Conservation (phyloP, 208 protist genomes). For the Wallacemonas rigidus region DNA sequence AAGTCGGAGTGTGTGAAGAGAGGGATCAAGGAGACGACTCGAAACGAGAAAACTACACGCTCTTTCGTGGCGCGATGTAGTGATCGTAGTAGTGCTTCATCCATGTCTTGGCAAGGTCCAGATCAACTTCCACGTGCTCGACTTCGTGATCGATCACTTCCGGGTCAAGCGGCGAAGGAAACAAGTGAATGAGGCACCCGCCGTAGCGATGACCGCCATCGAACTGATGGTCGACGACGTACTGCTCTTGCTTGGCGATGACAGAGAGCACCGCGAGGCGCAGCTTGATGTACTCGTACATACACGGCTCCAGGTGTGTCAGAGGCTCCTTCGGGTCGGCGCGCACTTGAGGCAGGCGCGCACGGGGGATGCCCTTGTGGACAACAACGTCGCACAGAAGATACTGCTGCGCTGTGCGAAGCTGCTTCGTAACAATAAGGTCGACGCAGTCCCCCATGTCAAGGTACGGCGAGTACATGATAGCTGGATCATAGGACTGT, state of each 20-base stretch:
- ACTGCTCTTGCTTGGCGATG: constrained; percentile 82
- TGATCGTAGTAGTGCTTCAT: constrained; percentile 90
- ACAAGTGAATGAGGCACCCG: constrained; percentile 87
- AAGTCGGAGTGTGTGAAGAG: neutral
- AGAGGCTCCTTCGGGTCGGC: constrained; percentile 68
- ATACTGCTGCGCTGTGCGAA: constrained; percentile 81
- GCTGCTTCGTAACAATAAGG: constrained; percentile 81
- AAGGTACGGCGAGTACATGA: constrained; percentile 81
- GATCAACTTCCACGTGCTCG: constrained; percentile 79
- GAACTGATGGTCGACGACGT: constrained; percentile 87
- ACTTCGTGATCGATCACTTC: constrained; percentile 84
- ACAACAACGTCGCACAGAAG: constrained; percentile 81
- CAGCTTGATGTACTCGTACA: constrained; percentile 87
- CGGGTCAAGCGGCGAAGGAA: constrained; percentile 80
- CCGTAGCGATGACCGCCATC: constrained; percentile 81
- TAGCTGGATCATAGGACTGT: constrained; percentile 67
- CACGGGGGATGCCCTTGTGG: constrained; percentile 74
- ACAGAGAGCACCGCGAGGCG: constrained; percentile 70
- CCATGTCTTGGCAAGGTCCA: constrained; percentile 73
- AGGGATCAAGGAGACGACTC: neutral
- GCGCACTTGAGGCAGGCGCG: constrained; percentile 57
- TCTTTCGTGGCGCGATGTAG: constrained; percentile 58
- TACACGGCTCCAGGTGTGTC: constrained; percentile 67
- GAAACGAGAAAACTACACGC: constrained; percentile 9
- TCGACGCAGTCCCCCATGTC: constrained; percentile 87